These are phyloP conservation scores for Fusarium anguioides DNA, from an alignment of 2,329 filamentous ascomycete species.

Conservation along the genomic window DNA sequence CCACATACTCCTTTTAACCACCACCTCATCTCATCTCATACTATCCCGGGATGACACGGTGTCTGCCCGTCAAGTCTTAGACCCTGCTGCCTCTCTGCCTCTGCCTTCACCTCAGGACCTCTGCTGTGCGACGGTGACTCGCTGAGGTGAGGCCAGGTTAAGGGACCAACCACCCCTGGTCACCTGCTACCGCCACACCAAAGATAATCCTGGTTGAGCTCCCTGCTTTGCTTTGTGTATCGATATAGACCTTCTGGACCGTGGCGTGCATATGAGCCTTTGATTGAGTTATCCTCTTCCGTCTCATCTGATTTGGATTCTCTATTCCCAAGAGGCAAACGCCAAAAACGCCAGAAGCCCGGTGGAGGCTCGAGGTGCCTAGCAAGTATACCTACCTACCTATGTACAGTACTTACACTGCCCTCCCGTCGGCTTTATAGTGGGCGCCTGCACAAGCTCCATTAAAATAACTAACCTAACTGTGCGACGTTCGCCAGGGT, in stretches of 20 bases:
- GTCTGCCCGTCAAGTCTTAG: conserved; percentile 9
- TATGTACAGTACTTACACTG: background rate
- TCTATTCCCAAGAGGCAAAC: conserved; percentile 10
- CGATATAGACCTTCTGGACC: conserved; percentile 1
- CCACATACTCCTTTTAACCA: conserved; percentile 9
- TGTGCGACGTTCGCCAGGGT: conserved; percentile 30
- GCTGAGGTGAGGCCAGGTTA: conserved; percentile 9
- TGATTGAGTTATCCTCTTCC: conserved; percentile 1
- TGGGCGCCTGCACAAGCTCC: conserved; percentile 31
- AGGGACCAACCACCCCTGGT: conserved; percentile 24
- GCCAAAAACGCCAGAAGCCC: conserved; percentile 13
- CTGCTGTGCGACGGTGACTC: conserved; percentile 26
- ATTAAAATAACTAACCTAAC: conserved; percentile 25
- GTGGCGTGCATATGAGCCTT: conserved; percentile 8
- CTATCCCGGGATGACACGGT: conserved; percentile 26
- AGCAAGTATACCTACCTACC: too few relatives aligned
- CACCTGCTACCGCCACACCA: conserved; percentile 20
- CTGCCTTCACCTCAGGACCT: conserved; percentile 15
- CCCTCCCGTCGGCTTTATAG: conserved; percentile 25
- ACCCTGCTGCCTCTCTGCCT: conserved; percentile 20
- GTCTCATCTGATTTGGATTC: conserved; percentile 1
- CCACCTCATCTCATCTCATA: conserved; percentile 11
- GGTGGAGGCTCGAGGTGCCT: conserved; percentile 20
- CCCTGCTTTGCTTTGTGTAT: conserved; percentile 1
- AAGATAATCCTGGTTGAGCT: background rate